Base-by-base conservation (phyloP, 108 stramenopile species). In the Nitzschia sp. region DNA sequence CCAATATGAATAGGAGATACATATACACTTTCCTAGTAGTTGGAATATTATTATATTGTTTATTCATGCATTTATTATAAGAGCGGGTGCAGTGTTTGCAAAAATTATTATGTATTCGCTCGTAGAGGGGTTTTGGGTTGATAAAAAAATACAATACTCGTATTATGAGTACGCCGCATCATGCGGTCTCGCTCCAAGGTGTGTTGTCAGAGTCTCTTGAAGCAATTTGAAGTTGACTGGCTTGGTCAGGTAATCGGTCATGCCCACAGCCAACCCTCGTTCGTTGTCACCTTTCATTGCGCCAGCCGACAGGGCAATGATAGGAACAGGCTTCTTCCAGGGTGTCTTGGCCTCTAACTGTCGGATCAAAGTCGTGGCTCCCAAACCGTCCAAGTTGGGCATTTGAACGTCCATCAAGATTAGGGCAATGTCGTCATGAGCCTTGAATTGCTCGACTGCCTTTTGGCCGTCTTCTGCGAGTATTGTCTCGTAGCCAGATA, bases 321-420 rank as follows among this genome's bases (percentile, higher is more conserved):
- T 74, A 22, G 73, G 66, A 19, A 67, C 19, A 21, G 41, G 45
- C 25, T 16, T 19, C 27, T 45, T 23, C 25, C 32, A 0, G 5
- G 27, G 56, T 1, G 5, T 31, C 19, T 58, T 19, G n/a, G 27
- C 41, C 22, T 66, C 65, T 50, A 60, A 25, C 27, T 27, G 21
- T 16, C 70, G 46, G 41, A 74, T 67, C n/a, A 31, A 17, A 27
- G 25, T 50, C 15, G 73, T 74, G 16, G 73, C 73, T 29, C 23
- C 57, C 25, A 66, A 30, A 31, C 73, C 73, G 48, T 54, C 67
- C 57, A 74, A 48, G 28, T 58, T 50, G n/a, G 65, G 55, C 73
- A 74, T 74, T 58, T 74, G 58, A 16, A 59, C 52, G 61, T 74
- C 73, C 73, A 74, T 74, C 34, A 74, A 44, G 44, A 74, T 66